phyloP scores from a whole-genome alignment of 2,329 filamentous ascomycete species.

The Daldinia eschscholtzii region DNA sequence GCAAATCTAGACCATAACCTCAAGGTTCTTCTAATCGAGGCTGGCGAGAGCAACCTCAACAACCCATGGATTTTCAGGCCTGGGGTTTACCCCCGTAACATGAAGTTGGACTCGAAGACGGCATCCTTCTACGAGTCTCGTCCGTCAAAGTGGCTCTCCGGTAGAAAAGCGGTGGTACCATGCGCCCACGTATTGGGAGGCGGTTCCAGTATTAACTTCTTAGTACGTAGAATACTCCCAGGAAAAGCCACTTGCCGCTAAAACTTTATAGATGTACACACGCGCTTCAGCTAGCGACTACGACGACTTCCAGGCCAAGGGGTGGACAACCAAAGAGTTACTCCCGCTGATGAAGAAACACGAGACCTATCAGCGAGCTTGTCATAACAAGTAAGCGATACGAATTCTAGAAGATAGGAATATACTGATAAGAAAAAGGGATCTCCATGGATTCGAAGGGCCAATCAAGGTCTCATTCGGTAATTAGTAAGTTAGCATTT shows the following conservation, averaged over 20 bases:
- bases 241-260: constrained; percentile 19
- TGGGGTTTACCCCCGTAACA: constrained; percentile 82
- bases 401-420: background rate
- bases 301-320: constrained; percentile 82
- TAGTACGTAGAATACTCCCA: constrained; percentile 61
- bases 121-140: constrained; percentile 85
- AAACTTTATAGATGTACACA: constrained; percentile 72
- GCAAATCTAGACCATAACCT: constrained; percentile 80
- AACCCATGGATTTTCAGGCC: constrained; percentile 83
- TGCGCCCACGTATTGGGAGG: constrained; percentile 79
- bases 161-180: constrained; percentile 79
- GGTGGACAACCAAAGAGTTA: constrained; percentile 82
- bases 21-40: constrained; percentile 68
- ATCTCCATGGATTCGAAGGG: constrained; percentile 81
- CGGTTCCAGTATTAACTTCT: constrained; percentile 82
- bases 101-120: constrained; percentile 81
- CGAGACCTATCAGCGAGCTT: constrained; percentile 79
- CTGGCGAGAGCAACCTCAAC: constrained; percentile 68
- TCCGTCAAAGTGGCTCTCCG: constrained; percentile 78
- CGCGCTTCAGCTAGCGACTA: constrained; percentile 79
- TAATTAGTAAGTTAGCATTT: constrained; percentile 66
- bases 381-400: constrained; percentile 64
- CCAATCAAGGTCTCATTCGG: constrained; percentile 87
- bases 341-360: constrained; percentile 84
- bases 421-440: constrained; percentile 55